These are phyloP conservation scores for Vigna reflexopilosa DNA, from an alignment of 306 rosid genomes.

Conservation along the genomic window DNA sequence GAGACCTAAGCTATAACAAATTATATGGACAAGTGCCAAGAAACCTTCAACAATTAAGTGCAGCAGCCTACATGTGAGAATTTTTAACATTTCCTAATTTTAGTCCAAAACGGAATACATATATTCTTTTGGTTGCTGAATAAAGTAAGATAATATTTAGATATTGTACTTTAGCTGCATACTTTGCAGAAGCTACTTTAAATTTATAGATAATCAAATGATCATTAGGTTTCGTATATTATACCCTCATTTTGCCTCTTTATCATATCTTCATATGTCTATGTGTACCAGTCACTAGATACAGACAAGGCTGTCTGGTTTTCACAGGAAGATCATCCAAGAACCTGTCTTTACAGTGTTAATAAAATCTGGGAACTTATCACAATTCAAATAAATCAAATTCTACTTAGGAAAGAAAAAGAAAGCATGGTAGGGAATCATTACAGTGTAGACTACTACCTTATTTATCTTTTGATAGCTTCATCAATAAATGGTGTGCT, in stretches of 20 bases:
- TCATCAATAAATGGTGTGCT: neutral
- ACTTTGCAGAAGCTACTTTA: neutral
- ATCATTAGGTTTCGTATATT: constrained; percentile 3
- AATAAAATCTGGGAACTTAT: too few species aligned
- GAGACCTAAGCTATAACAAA: constrained; percentile 78
- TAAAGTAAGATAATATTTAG: neutral
- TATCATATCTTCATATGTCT: constrained; percentile 6
- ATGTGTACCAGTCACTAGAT: too few species aligned
- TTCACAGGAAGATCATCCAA: too few species aligned
- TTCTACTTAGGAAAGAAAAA: neutral
- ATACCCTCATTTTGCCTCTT: neutral
- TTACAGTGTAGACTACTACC: neutral
- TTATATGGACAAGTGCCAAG: constrained; percentile 52
- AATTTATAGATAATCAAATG: neutral
- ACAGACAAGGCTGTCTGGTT: too few species aligned
- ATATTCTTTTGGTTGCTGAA: neutral
- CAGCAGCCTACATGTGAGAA: constrained; percentile 49
- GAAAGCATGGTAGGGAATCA: neutral
- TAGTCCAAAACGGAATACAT: neutral
- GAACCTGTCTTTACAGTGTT: too few species aligned
- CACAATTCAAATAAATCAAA: too few species aligned
- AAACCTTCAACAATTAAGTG: neutral
- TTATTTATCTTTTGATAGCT: neutral
- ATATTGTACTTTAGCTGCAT: neutral
- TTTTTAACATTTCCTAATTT: neutral